Evolutionary conservation across 2,329 filamentous ascomycete species (phyloP), one percentile per base, ranked within the genome.

Genomic region (Endothia cerciana): DNA sequence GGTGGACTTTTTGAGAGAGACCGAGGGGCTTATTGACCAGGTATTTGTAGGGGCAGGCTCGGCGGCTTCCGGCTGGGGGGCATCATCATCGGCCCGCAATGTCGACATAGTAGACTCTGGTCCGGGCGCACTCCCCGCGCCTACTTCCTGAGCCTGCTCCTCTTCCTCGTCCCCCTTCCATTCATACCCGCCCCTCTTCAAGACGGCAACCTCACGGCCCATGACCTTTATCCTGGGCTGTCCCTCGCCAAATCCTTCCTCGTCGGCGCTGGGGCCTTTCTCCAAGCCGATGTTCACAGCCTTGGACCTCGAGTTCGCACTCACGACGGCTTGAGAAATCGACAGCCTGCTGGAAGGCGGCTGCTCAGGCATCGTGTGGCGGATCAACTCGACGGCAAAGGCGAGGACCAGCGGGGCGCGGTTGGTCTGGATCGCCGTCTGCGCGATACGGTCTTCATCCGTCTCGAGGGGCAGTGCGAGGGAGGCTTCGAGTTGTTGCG

Each of bases 311-410:
- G 91, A 93, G 73, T 94, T 95, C 36, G 88, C 88, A 74, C 91
- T 94, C 19, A 96, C 91, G 1, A 95, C 89, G 0, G 91, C 92
- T 76, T 97, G 93, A 0, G 89, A 91, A 25, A 97, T 80, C 73
- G 92, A 96, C 25, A 97, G 79, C 57, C 92, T 84, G 74, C 92
- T 94, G n/a, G 91, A 95, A 3, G 89, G 82, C 3, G 93, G 93
- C 74, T 97, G 93, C 70, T 91, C 89, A 0, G 93, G 91, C 89
- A 94, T 94, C 0, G 92, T 96, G 73, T 90, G 89, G 56, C 91
- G 89, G 57, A 96, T 75, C 59, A 94, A 74, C 67, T 88, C 86
- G 17, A 93, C 85, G 0, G 90, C 88, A 76, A 96, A 96, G 0
- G 92, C 92, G 5, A 97, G 82, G 1, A 97, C 88, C 1, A 97